Conservation (phyloP, 805 yeast species). For the Yarrowia alimentaria region DNA sequence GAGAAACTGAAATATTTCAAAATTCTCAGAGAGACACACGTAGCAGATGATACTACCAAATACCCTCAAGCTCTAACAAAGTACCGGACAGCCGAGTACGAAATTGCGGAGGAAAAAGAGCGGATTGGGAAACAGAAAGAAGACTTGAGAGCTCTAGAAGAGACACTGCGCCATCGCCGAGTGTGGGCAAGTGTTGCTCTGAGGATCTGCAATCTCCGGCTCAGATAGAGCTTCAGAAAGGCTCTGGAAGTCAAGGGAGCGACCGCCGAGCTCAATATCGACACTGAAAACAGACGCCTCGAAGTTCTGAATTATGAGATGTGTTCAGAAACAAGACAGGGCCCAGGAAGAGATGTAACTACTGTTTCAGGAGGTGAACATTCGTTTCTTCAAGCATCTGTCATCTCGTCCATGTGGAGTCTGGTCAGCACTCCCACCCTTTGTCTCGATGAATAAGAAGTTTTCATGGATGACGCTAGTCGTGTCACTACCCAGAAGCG, state of each 20-base stretch:
- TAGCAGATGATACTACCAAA: background rate
- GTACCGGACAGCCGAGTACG: too few relatives aligned
- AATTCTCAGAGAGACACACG: background rate
- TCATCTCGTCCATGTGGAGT: constrained; percentile 86
- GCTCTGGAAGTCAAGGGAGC: constrained; percentile 6
- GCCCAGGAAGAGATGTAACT: constrained; percentile 70
- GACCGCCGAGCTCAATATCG: constrained; percentile 40
- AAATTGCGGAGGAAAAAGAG: background rate
- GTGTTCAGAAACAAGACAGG: background rate
- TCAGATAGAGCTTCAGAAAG: background rate
- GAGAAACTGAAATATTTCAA: background rate
- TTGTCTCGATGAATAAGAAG: constrained; percentile 94
- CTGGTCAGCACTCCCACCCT: constrained; percentile 84
- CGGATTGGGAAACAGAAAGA: background rate
- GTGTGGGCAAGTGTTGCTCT: background rate
- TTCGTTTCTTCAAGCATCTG: constrained; percentile 86
- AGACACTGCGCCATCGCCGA: background rate
- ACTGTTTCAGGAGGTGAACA: constrained; percentile 97
- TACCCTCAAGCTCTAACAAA: background rate
- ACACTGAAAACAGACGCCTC: constrained; percentile 42
- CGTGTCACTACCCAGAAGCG: constrained; percentile 16
- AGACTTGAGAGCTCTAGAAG: background rate
- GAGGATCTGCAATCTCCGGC: background rate
- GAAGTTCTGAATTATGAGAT: constrained; percentile 31
- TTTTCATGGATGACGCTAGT: constrained; percentile 75